A percentile compares a stretch with the other conserved stretches of the same genome.
Conservation (phyloP, 129 eudicot genomes). For the Ambrosia trifida region DNA sequence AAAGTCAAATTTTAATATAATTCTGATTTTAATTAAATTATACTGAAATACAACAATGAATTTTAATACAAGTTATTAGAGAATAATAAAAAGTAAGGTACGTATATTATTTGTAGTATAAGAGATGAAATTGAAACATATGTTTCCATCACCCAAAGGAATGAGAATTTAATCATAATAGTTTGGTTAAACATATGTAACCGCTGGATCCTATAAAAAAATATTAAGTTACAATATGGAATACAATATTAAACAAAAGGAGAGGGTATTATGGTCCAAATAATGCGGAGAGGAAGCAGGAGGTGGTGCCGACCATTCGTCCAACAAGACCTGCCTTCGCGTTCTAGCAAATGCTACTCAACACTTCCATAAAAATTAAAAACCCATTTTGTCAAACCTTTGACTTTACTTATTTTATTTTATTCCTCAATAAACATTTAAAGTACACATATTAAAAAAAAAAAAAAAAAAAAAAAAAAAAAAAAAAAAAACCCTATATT, state of each 20-base stretch:
- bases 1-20: too few relatives aligned
- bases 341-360: slow-evolving; percentile 52
- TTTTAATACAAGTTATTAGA: too few relatives aligned
- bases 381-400: slow-evolving; percentile 36
- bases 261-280: slow-evolving; percentile 45
- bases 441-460: not conserved
- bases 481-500: not conserved
- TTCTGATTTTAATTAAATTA: too few relatives aligned
- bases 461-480: not conserved
- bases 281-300: slow-evolving; percentile 58
- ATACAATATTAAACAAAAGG: not conserved
- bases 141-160: too few relatives aligned
- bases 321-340: slow-evolving; percentile 54
- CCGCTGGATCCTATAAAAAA: too few relatives aligned
- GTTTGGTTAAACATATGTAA: too few relatives aligned
- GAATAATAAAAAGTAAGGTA: too few relatives aligned
- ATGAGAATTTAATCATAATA: too few relatives aligned
- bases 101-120: too few relatives aligned
- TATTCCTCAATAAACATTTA: not conserved
- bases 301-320: slow-evolving; percentile 47
- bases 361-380: slow-evolving; percentile 22
- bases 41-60: too few relatives aligned
- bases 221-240: too few relatives aligned
- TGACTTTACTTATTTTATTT: slow-evolving; percentile 9
- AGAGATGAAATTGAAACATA: too few relatives aligned